Base-by-base conservation (phyloP, 768 basidiomycete species). In the Termitomyces bulborhizus region DNA sequence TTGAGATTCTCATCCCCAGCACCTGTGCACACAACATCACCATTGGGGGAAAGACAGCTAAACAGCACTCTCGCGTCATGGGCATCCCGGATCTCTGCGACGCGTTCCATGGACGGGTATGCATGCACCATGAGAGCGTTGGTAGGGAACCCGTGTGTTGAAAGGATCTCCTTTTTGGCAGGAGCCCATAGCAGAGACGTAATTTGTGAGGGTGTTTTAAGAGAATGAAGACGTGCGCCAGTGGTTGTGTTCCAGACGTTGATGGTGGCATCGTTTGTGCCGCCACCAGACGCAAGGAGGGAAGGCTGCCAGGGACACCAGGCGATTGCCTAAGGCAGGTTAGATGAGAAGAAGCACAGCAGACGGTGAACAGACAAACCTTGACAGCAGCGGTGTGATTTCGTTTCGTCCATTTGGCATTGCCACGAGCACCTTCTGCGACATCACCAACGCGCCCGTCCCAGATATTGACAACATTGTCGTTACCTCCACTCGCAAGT, bases 401-500 rank as follows among this genome's bases (percentile, higher is more conserved):
- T 45, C 88, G 75, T 70, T 95, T 94, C 24, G 88, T 90, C 90
- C 91, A 94, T 66, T 93, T 93, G 0, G 93, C 84, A 66, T 70
- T 79, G 3, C 80, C 84, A 16, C 80, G 68, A 3, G 80, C 72
- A 12, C 77, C 76, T 57, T 75, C 73, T 3, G 69, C 74, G 1
- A 79, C 79, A 57, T 83, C 81, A 0, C 83, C 82, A 0, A 90
- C 74, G 53, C 90, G 79, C 6, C 87, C 90, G 62, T 99, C 96
- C 96, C 96, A 99, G 48, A 97, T 88, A 65, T 97, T 96, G 52
- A 98, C 94, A 18, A 97, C 93, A 60, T 98, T 98, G 69, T 98
- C 97, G 65, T 98, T 97, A 0, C 94, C 96, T 2, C 96, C 96
- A 60, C 91, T 93, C 0, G 96, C 96, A 24, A 99, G 77, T 18